Percentiles rank a stretch among this genome's conserved stretches.
These are phyloP conservation scores for Magnusiomyces magnusii DNA, from an alignment of 1,139 yeast species.

Conservation along the genomic window DNA sequence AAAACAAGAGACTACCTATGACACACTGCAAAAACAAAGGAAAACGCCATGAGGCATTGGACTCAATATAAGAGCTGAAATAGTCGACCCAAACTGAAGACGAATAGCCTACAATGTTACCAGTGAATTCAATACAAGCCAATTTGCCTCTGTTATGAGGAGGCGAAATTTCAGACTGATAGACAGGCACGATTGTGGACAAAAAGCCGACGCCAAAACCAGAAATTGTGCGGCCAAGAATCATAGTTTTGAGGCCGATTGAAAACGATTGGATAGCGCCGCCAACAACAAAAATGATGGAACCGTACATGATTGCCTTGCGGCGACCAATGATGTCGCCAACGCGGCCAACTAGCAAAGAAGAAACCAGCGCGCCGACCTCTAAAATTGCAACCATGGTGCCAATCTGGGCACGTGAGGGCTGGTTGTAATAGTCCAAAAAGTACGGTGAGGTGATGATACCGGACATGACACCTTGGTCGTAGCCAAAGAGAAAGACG, in stretches of 20 bases:
- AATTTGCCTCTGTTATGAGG: conserved; percentile 82
- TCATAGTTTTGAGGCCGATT: conserved; percentile 43
- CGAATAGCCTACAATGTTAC: conserved; percentile 81
- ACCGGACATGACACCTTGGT: conserved; percentile 88
- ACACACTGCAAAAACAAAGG: conserved; percentile 73
- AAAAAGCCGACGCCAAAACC: conserved; percentile 88
- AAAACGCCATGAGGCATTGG: conserved; percentile 62
- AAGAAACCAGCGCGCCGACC: conserved; percentile 76
- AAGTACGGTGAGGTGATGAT: conserved; percentile 63
- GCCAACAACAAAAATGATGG: conserved; percentile 71
- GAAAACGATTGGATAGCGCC: conserved; percentile 66
- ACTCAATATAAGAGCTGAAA: conserved; percentile 55
- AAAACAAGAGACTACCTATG: conserved; percentile 59
- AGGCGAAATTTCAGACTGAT: conserved; percentile 86
- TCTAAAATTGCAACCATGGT: conserved; percentile 80
- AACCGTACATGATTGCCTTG: conserved; percentile 73
- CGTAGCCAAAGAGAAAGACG: conserved; percentile 81
- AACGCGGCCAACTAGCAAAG: conserved; percentile 64
- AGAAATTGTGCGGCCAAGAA: conserved; percentile 68
- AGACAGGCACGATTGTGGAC: conserved; percentile 90
- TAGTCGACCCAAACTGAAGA: conserved; percentile 90
- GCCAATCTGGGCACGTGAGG: conserved; percentile 60
- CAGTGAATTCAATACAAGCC: conserved; percentile 90
- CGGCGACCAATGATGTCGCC: conserved; percentile 81
- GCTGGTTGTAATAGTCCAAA: conserved; percentile 64